A percentile compares a stretch with the other conserved stretches of the same genome.
These are phyloP conservation scores for Hypoxylon sp. DNA, from an alignment of 2,329 filamentous ascomycete species.

Conservation along the genomic window DNA sequence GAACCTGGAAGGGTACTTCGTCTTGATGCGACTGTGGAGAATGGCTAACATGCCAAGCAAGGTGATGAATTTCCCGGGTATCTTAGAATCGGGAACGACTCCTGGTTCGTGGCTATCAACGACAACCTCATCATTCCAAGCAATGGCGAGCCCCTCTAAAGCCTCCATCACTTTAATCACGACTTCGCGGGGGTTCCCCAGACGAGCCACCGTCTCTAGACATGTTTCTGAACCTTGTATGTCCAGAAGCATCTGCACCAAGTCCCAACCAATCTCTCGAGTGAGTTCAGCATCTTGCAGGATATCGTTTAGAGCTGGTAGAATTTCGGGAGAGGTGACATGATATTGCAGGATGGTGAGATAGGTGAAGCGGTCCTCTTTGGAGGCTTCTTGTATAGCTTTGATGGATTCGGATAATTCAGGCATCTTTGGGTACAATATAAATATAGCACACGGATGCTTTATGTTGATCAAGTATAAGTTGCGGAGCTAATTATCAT, in stretches of 20 bases:
- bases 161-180: conserved; percentile 82
- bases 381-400: conserved; percentile 45
- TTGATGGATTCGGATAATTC: conserved; percentile 44
- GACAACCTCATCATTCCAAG: conserved; percentile 53
- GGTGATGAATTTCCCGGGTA: conserved; percentile 67
- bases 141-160: conserved; percentile 66
- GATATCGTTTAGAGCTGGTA: conserved; percentile 73
- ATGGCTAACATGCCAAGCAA: conserved; percentile 77
- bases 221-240: conserved; percentile 74
- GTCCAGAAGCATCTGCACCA: conserved; percentile 77
- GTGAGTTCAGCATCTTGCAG: conserved; percentile 74
- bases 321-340: conserved; percentile 66
- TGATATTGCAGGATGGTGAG: conserved; percentile 81
- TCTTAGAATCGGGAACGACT: conserved; percentile 44
- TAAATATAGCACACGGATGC: too few species aligned
- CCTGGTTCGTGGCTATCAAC: conserved; percentile 51
- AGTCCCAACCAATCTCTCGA: conserved; percentile 83
- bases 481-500: background rate
- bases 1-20: conserved; percentile 80
- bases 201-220: conserved; percentile 75
- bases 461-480: conserved; percentile 2
- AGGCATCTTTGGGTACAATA: too few species aligned
- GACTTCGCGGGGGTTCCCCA: conserved; percentile 83
- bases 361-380: conserved; percentile 74
- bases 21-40: conserved; percentile 77